These are phyloP conservation scores for Tuber microsphaerosporum DNA, from an alignment of 495 filamentous ascomycete genomes.

Conservation along the genomic window DNA sequence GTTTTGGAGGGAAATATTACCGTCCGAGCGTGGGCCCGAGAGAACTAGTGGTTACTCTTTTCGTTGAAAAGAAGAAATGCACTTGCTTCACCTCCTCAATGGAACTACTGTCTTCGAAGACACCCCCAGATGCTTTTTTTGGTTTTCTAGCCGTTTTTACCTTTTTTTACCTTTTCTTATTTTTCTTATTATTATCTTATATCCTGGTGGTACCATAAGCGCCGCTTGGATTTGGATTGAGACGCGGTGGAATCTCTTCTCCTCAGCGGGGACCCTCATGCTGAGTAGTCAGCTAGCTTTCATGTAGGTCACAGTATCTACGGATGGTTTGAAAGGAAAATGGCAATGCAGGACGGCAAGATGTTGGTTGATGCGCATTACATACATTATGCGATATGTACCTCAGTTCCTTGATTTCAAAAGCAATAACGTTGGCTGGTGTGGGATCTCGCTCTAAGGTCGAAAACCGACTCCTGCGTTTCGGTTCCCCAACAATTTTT, in stretches of 20 bases:
- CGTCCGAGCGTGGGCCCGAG: not conserved
- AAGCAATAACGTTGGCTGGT: not conserved
- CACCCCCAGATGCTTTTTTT: not conserved
- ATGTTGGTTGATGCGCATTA: not conserved
- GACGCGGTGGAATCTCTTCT: not conserved
- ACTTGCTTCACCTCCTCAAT: not conserved
- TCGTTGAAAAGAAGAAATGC: not conserved
- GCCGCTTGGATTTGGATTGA: not conserved
- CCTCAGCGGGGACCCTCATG: not conserved
- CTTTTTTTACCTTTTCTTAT: not conserved
- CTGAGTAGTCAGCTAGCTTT: not conserved
- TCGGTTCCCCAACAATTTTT: not conserved
- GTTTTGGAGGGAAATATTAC: not conserved
- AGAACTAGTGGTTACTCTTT: too few relatives aligned
- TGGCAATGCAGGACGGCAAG: not conserved
- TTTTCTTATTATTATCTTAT: not conserved
- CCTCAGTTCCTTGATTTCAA: not conserved
- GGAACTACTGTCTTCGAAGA: not conserved
- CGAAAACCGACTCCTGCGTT: not conserved
- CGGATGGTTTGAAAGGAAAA: not conserved
- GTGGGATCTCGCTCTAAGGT: not conserved
- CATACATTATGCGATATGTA: not conserved
- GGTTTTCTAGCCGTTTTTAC: not conserved
- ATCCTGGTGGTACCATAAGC: not conserved
- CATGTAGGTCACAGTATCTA: not conserved